Evolutionary conservation across 2,329 filamentous ascomycete genomes (phyloP).

Genomic region (Aureobasidium sp.): DNA sequence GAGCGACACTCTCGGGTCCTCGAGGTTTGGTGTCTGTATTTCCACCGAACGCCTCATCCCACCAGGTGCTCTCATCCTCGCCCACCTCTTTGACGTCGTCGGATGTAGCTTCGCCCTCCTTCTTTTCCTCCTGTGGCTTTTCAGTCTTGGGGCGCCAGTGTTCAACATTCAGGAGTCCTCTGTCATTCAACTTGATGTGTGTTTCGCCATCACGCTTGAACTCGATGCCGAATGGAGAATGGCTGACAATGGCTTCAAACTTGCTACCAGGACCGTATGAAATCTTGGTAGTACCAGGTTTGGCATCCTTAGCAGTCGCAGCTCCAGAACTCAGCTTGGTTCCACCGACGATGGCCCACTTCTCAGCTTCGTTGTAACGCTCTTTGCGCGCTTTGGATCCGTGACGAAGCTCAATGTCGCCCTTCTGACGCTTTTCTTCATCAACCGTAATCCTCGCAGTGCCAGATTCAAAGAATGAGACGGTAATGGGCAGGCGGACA

Average conservation of each 20-base stretch:
- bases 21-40: constrained; percentile 94
- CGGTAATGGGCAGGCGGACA: constrained; percentile 71
- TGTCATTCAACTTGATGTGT: constrained; percentile 82
- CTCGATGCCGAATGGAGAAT: constrained; percentile 75
- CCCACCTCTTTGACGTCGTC: constrained; percentile 35
- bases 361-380: constrained; percentile 84
- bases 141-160: constrained; percentile 91
- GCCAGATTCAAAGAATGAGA: constrained; percentile 86
- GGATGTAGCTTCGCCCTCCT: constrained; percentile 40
- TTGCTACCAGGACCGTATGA: constrained; percentile 69
- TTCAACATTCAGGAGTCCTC: constrained; percentile 86
- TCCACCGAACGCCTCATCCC: constrained; percentile 93
- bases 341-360: constrained; percentile 81
- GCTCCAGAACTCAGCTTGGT: constrained; percentile 65
- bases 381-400: constrained; percentile 81
- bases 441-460: constrained; percentile 82
- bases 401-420: constrained; percentile 81
- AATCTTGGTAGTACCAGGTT: constrained; percentile 62
- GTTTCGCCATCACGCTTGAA: constrained; percentile 77
- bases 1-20: constrained; percentile 81
- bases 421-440: constrained; percentile 82
- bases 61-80: constrained; percentile 84
- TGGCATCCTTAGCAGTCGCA: constrained; percentile 58
- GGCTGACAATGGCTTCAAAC: constrained; percentile 76
- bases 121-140: constrained; percentile 51